Base-by-base conservation (phyloP, 129 eudicot species). In the Deinandra increscens region DNA sequence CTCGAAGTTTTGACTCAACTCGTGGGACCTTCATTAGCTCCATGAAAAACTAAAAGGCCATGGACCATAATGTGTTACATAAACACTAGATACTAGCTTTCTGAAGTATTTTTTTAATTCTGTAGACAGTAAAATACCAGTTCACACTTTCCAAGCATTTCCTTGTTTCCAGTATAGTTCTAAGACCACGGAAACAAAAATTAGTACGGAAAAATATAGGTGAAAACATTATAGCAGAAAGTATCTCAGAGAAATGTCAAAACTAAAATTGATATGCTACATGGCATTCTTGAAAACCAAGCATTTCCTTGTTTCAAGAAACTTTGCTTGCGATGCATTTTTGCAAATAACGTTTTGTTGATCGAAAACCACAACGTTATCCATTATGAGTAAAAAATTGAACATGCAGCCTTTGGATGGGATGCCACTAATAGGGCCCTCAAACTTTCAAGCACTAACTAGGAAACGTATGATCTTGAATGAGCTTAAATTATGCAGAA, bases 11-110 rank as follows among this genome's bases (percentile, higher is more conserved):
- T 64, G 96, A 81, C 81, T 93, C 98, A 17, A 89, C 96, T 18
- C 98, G 91, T 70, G 98, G 98, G 68, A 93, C 98, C 85, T 89
- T 89, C 98, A 93, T 93, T 78, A 93, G 77, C 86, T 93, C 98
- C 88, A 93, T 69, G 81, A 93, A 87, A 74, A 89, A 93, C 98
- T 93, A 84, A 45, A 92, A 86, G 17, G 9, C 60, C 78, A 77
- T 68, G 55, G 48, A 73, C 39, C 64, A 39, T 45, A 70, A 71
- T 45, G 23, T 43, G 38, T 71, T 19, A 75, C 71, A 41, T 61
- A 78, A 13, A 58, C 68, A 51, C 12, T 18, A 11, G n/a, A 20
- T 53, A 59, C 9, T 10, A n/a, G 59, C 11, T n/a, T 46, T 60
- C 20, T 75, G 71, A 60, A 60, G 53, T 31, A 65, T 26, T 26